Conservation (phyloP, 2,329 filamentous ascomycete species). For the Microcera coccophila region DNA sequence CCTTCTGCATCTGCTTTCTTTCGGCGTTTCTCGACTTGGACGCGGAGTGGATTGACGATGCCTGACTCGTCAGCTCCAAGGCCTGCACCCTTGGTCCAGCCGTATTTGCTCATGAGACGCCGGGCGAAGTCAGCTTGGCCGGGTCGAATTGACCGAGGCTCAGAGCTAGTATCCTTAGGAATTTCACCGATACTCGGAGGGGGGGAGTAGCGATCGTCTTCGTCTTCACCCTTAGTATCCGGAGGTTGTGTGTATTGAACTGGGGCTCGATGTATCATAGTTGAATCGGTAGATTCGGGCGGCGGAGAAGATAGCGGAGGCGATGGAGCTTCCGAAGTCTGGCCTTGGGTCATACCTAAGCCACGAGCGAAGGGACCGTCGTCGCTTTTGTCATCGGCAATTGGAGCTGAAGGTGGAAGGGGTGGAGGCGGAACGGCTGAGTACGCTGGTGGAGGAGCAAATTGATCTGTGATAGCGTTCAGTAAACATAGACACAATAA, state of each 20-base stretch:
- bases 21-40: conserved; percentile 81
- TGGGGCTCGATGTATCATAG: conserved; percentile 72
- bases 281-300: conserved; percentile 40
- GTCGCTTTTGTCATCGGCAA: conserved; percentile 58
- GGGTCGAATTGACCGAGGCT: conserved; percentile 59
- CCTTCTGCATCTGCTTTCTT: conserved; percentile 75
- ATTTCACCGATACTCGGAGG: conserved; percentile 46
- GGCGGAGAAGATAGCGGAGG: conserved; percentile 34
- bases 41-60: conserved; percentile 77
- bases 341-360: conserved; percentile 51
- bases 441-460: conserved; percentile 56
- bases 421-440: conserved; percentile 57
- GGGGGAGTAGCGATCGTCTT: conserved; percentile 40
- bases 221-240: conserved; percentile 30
- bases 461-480: conserved; percentile 44
- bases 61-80: conserved; percentile 78
- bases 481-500: conserved; percentile 10
- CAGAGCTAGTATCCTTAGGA: conserved; percentile 38
- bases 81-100: conserved; percentile 84
- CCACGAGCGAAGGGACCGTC: conserved; percentile 67
- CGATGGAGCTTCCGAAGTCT: conserved; percentile 28
- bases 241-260: conserved; percentile 59
- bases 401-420: conserved; percentile 43
- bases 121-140: conserved; percentile 83
- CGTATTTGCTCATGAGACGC: conserved; percentile 88